Base-by-base conservation (phyloP, 768 basidiomycete genomes). In the Leccinellum albellum region DNA sequence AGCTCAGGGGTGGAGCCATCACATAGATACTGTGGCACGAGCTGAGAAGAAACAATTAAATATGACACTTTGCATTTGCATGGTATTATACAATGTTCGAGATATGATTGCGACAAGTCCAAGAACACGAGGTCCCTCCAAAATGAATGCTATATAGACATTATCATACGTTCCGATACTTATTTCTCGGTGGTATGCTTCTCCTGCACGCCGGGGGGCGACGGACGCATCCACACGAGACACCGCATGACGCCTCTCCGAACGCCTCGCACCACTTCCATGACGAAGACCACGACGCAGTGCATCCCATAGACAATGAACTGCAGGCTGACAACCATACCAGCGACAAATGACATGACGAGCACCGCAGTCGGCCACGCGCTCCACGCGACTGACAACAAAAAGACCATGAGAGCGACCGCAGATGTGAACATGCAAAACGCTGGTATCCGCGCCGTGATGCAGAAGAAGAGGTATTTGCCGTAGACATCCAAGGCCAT, bases 381-480 rank as follows among this genome's bases (percentile, higher is more conserved):
- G 0, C 73, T 72, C 72, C 80, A 89, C 3, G 87, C 85, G 7
- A 88, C 82, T 24, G 82, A 67, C 8, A 79, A 74, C 24, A 89
- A 69, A 71, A 88, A 89, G 1, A 66, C 60, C 75, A 85, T 83
- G 8, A 90, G 76, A 1, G 84, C 74, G n/a, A 80, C 45, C 0
- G 82, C 76, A 12, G 86, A 82, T 29, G 76, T 56, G 54, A 86
- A 76, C 75, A 85, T 81, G 66, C 84, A 83, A 7, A 88, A 59
- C 0, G 81, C 78, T 0, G 88, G 88, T 13, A 88, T 72, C 21
- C 87, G 80, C 6, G 87, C 77, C 1, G 84, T 82, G 14, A 90
- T 76, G 28, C 83, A 76, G 68, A 90, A 90, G 74, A 88, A 89
- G 55, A 87, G 75, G 67, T 86, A 86, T 10, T 78, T 77, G 23